Evolutionary conservation across 345 rosid genomes (phyloP), one percentile per base, ranked within the genome.

Genomic region (Eucalyptus shirleyi): DNA sequence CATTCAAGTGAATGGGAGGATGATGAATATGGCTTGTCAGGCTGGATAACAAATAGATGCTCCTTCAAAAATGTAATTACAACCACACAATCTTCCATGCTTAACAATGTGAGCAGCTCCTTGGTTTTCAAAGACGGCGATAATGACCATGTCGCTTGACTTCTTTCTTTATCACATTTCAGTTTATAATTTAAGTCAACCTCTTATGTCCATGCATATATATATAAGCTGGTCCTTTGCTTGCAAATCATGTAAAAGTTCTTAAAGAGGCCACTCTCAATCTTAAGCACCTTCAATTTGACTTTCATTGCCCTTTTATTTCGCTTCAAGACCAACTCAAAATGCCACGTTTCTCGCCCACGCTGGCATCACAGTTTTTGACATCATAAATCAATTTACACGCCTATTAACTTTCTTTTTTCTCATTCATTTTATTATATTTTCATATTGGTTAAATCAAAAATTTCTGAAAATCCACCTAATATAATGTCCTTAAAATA

Each of bases 401-500:
- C 65, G 30, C n/a, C 65, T 15, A 59, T 51, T 0, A 17, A 51
- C 14, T 59, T 59, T 26, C 14, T 59, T 59, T n/a, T 59, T 50
- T 50, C 53, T 50, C 0, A 51, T 51, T 51, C 55, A 17, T 51
- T 51, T 51, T 17, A 6, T 51, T 0, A 51, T 51, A 51, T 51
- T 51, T 51, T 51, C 0, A 0, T 51, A 0, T 51, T 51, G 55
- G 55, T 51, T 51, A 17, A 51, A 51, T 17, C 21, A 8, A 51
- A 51, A 0, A 17, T 51, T 51, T 51, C 55, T 4, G 4, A 0
- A 51, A 51, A 51, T 51, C 21, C 21, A 51, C 55, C 0, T 17
- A 51, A 51, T 51, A 51, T 2, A 51, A 51, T 17, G 8, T 51
- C 55, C 55, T 51, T 51, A 51, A 51, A 51, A 0, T 51, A 0